Evolutionary conservation across 805 yeast species (phyloP).

Genomic region (Kuraishia hungarica): DNA sequence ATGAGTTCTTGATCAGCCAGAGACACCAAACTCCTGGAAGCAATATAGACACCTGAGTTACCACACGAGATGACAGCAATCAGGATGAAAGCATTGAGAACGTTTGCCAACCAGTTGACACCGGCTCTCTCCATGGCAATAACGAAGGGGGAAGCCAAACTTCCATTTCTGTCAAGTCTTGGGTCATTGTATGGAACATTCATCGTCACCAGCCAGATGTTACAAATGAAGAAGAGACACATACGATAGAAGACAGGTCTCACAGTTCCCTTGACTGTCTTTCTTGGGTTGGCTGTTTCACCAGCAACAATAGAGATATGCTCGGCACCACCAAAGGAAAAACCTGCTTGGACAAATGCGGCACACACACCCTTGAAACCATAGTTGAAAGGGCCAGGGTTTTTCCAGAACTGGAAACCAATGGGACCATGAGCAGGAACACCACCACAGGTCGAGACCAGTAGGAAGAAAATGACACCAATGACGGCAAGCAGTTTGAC

Average conservation of each 20-base stretch:
- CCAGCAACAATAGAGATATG: constrained; percentile 54
- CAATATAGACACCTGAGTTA: constrained; percentile 45
- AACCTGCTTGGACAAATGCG: constrained; percentile 48
- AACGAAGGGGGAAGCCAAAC: constrained; percentile 60
- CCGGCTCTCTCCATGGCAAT: constrained; percentile 46
- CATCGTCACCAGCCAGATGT: constrained; percentile 44
- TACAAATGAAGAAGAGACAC: constrained; percentile 37
- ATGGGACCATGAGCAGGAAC: constrained; percentile 31
- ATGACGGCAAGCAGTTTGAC: constrained; percentile 54
- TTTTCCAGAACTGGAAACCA: constrained; percentile 41
- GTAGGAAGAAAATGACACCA: constrained; percentile 38
- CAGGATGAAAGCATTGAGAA: constrained; percentile 51
- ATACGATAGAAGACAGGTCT: constrained; percentile 50
- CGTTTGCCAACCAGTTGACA: constrained; percentile 47
- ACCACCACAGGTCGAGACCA: constrained; percentile 41
- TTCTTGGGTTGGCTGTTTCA: constrained; percentile 45
- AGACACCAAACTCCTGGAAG: constrained; percentile 49
- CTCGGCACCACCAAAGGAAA: constrained; percentile 56
- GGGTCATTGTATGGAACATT: constrained; percentile 49
- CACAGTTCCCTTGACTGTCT: constrained; percentile 49
- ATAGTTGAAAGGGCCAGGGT: constrained; percentile 47
- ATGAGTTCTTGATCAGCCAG: constrained; percentile 50
- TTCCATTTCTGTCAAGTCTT: constrained; percentile 33
- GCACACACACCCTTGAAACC: constrained; percentile 52
- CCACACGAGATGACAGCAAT: constrained; percentile 49